Evolutionary conservation across 2,329 filamentous ascomycete species (phyloP).

Genomic region (Neofusicoccum sp.): DNA sequence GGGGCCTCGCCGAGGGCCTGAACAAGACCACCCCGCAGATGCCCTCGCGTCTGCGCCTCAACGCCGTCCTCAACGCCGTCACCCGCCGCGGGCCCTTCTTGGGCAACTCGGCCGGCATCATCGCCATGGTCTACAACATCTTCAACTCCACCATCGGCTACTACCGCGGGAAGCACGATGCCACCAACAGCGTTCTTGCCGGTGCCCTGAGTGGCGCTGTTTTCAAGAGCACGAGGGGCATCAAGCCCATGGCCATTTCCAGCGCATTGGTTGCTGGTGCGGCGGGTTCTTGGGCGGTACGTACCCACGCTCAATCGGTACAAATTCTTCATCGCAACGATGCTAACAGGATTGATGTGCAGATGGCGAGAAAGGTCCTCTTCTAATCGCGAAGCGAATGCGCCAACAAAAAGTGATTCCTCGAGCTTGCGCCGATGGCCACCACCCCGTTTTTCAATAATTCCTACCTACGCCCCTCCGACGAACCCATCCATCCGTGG

Average conservation of each 20-base stretch:
- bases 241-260: slow-evolving; percentile 92
- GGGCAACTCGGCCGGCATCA: slow-evolving; percentile 91
- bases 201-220: slow-evolving; percentile 87
- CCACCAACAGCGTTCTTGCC: slow-evolving; percentile 81
- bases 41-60: slow-evolving; percentile 86
- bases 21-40: slow-evolving; percentile 67
- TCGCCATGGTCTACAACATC: slow-evolving; percentile 95
- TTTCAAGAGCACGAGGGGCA: slow-evolving; percentile 91
- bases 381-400: neutral
- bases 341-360: slow-evolving; percentile 2
- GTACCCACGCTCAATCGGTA: slow-evolving; percentile 32
- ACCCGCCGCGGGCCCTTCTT: slow-evolving; percentile 91
- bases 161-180: slow-evolving; percentile 56
- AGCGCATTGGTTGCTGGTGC: slow-evolving; percentile 83
- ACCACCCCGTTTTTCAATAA: neutral
- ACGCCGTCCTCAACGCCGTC: slow-evolving; percentile 91
- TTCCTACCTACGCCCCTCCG: neutral
- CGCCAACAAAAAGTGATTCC: neutral
- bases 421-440: neutral
- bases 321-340: neutral
- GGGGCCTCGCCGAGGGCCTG: slow-evolving; percentile 89
- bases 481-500: neutral
- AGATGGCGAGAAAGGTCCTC: slow-evolving; percentile 12
- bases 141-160: slow-evolving; percentile 41
- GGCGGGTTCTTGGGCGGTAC: slow-evolving; percentile 87